phyloP scores from a whole-genome alignment of 805 yeast genomes.

The Candida gorgasii region DNA sequence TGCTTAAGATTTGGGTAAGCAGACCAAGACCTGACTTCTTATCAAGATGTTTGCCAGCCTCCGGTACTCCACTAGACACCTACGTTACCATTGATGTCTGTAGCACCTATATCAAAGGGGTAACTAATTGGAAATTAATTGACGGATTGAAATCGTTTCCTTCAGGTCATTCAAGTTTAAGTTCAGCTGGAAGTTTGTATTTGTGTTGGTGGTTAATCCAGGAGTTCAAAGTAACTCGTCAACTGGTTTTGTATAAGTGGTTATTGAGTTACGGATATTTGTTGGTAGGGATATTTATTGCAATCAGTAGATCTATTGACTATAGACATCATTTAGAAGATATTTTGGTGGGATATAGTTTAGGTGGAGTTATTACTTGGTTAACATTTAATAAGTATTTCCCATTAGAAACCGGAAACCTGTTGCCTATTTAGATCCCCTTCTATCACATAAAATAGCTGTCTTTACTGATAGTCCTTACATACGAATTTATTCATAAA shows the following conservation, averaged over 20 bases:
- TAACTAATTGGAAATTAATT: slow-evolving; percentile 23
- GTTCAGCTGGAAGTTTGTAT: slow-evolving; percentile 34
- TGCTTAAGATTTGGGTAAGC: slow-evolving; percentile 40
- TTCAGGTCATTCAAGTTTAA: slow-evolving; percentile 40
- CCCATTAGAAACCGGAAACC: slow-evolving; percentile 7
- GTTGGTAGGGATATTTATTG: slow-evolving; percentile 31
- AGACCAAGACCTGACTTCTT: slow-evolving; percentile 47
- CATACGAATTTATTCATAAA: not conserved
- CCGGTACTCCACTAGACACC: slow-evolving; percentile 23
- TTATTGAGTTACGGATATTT: slow-evolving; percentile 19
- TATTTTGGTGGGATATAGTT: slow-evolving; percentile 26
- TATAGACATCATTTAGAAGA: slow-evolving; percentile 39
- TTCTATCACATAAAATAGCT: not conserved
- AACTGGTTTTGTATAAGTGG: slow-evolving; percentile 6
- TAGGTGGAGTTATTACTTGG: slow-evolving; percentile 26
- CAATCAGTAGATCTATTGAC: slow-evolving; percentile 34
- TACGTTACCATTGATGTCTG: slow-evolving; percentile 35
- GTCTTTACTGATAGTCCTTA: too few species aligned
- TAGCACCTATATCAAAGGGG: slow-evolving; percentile 26
- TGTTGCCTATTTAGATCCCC: not conserved
- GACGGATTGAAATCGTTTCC: slow-evolving; percentile 46
- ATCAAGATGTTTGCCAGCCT: slow-evolving; percentile 35
- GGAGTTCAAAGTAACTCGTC: slow-evolving; percentile 20
- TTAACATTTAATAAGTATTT: slow-evolving; percentile 14
- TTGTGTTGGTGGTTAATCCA: slow-evolving; percentile 28